Conservation (phyloP, 2,329 filamentous ascomycete genomes). For the Drechslerella dactyloides region DNA sequence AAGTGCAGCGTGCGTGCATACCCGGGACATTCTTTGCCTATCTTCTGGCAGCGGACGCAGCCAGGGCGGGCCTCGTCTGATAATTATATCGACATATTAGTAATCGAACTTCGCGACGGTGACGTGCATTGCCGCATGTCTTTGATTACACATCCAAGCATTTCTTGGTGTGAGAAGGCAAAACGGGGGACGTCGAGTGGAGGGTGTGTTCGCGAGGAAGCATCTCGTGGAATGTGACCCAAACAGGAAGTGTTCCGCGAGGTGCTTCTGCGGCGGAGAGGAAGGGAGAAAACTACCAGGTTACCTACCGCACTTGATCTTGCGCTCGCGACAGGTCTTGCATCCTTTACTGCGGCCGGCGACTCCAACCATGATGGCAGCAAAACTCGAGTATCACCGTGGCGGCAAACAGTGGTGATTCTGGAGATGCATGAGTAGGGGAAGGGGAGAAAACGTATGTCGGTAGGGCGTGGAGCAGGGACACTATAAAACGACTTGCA, state of each 20-base stretch:
- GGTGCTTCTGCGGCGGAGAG: neutral
- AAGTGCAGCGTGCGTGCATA: conserved; percentile 42
- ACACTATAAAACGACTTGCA: too few relatives aligned
- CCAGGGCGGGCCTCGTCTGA: conserved; percentile 43
- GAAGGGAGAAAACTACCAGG: conserved; percentile 3
- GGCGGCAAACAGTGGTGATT: neutral
- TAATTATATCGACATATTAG: conserved; percentile 1
- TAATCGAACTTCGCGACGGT: neutral
- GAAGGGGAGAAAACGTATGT: neutral
- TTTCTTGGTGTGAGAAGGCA: neutral
- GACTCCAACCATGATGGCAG: conserved; percentile 43
- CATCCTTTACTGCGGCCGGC: conserved; percentile 50
- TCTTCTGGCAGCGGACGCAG: conserved; percentile 46
- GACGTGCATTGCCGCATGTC: conserved; percentile 28
- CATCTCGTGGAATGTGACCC: conserved; percentile 28
- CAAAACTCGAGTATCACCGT: neutral
- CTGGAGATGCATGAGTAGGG: neutral
- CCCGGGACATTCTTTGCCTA: conserved; percentile 45
- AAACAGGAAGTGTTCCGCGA: conserved; percentile 43
- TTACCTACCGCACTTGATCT: conserved; percentile 50
- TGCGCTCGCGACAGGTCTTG: conserved; percentile 47
- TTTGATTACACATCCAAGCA: neutral
- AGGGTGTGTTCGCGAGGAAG: neutral
- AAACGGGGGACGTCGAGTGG: neutral
- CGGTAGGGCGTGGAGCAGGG: too few relatives aligned